These are phyloP conservation scores for Phanerodontia chrysosporium DNA, from an alignment of 768 basidiomycete species.

Conservation along the genomic window DNA sequence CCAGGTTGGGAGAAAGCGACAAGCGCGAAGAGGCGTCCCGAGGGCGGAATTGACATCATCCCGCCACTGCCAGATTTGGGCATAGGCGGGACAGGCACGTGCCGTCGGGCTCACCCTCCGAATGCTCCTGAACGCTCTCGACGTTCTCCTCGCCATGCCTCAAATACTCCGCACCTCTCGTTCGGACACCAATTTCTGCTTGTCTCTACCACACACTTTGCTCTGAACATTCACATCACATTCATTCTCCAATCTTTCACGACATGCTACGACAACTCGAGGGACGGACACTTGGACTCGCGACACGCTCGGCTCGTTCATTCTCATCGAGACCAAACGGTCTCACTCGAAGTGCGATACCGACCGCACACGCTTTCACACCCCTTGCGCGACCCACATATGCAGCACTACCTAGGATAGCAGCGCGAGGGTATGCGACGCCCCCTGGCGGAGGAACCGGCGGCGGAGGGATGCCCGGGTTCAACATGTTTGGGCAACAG, in stretches of 20 bases:
- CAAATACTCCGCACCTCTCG: not conserved
- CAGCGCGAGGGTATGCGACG: slow-evolving; percentile 41
- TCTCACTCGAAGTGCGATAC: not conserved
- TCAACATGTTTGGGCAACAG: slow-evolving; percentile 41
- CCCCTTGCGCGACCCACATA: not conserved
- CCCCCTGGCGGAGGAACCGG: slow-evolving; percentile 38
- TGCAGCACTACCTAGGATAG: not conserved
- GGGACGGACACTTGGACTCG: not conserved
- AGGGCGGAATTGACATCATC: no score
- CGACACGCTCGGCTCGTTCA: not conserved
- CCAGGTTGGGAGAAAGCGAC: no score
- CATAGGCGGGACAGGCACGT: not conserved
- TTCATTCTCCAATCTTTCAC: not conserved
- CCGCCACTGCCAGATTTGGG: no score
- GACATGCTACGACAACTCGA: not conserved
- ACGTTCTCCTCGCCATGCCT: not conserved
- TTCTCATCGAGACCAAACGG: not conserved
- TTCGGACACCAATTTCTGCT: not conserved
- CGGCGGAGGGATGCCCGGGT: slow-evolving; percentile 50
- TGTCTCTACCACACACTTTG: not conserved
- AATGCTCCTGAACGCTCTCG: slow-evolving; percentile 2
- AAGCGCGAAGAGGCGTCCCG: no score
- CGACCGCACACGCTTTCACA: not conserved
- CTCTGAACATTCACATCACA: no score
- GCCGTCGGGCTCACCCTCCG: not conserved